Evolutionary conservation across 192 early-diverging fungal genomes (phyloP).

Genomic region (Linnemannia schmuckeri): DNA sequence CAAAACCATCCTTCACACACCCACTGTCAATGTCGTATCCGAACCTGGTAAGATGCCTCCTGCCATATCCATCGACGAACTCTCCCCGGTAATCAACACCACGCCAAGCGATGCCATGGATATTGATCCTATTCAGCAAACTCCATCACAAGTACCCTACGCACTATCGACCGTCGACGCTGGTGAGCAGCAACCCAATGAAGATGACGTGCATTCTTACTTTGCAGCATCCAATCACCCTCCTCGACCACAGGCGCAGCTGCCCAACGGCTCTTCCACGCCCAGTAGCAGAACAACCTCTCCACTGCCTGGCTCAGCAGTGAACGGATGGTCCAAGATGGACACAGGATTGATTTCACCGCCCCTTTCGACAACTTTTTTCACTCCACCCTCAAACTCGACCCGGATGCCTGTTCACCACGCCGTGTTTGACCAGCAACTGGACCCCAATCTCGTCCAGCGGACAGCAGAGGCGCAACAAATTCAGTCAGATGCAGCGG

Average conservation of each 20-base stretch:
- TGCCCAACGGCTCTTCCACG: neutral
- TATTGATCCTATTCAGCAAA: neutral
- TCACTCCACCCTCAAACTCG: conserved; percentile 14
- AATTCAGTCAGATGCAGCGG: neutral
- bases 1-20: conserved; percentile 19
- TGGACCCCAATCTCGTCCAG: conserved; percentile 15
- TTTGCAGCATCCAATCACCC: conserved; percentile 8
- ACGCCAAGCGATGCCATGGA: neutral
- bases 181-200: neutral
- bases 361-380: neutral
- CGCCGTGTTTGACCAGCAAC: neutral
- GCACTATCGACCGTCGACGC: neutral
- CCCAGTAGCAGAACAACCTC: neutral
- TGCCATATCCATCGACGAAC: neutral
- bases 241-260: neutral
- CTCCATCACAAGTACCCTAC: neutral
- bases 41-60: neutral
- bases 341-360: neutral
- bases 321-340: neutral
- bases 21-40: neutral
- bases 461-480: neutral
- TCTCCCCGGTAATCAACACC: neutral
- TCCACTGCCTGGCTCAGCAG: neutral
- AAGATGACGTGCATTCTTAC: conserved; percentile 17
- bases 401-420: neutral